A percentile compares a stretch with the other conserved stretches of the same genome.
Evolutionary conservation across 441 rosid species (phyloP).

Genomic region (Oxalis stricta): DNA sequence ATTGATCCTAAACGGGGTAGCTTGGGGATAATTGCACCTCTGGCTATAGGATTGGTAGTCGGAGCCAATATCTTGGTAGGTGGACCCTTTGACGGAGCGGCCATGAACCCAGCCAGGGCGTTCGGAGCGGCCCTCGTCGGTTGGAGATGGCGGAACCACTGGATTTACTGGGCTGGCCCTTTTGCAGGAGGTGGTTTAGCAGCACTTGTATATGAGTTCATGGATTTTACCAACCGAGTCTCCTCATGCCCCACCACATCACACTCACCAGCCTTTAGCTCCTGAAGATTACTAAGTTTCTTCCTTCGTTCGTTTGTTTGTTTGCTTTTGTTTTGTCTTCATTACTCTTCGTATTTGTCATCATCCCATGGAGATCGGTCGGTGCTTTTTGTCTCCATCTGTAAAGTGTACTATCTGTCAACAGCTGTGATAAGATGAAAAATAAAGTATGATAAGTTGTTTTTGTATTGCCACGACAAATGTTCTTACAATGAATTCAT

Average conservation of each 20-base stretch:
- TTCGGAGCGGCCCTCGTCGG: slow-evolving; percentile 81
- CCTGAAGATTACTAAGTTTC: slow-evolving; percentile 61
- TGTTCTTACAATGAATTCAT: too few relatives aligned
- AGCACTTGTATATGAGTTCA: slow-evolving; percentile 47
- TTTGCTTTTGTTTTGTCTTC: neutral
- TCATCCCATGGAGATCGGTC: neutral
- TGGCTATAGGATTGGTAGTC: slow-evolving; percentile 50
- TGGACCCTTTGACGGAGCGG: slow-evolving; percentile 69
- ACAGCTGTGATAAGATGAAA: too few relatives aligned
- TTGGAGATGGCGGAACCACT: slow-evolving; percentile 78
- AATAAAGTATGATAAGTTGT: too few relatives aligned
- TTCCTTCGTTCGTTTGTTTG: neutral
- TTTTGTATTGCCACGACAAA: too few relatives aligned
- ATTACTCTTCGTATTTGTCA: neutral
- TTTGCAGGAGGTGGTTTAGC: slow-evolving; percentile 57
- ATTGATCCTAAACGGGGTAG: slow-evolving; percentile 77
- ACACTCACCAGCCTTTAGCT: slow-evolving; percentile 64
- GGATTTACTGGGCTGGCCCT: slow-evolving; percentile 87
- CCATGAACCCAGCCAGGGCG: slow-evolving; percentile 78
- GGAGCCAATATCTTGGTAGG: slow-evolving; percentile 70
- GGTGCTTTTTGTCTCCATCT: neutral
- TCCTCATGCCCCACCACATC: slow-evolving; percentile 27
- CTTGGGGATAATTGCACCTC: slow-evolving; percentile 54
- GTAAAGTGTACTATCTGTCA: too few relatives aligned
- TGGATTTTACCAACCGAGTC: slow-evolving; percentile 52